Base-by-base conservation (phyloP, 1,139 yeast genomes). In the Lodderomyces pseudojiufengensis region DNA sequence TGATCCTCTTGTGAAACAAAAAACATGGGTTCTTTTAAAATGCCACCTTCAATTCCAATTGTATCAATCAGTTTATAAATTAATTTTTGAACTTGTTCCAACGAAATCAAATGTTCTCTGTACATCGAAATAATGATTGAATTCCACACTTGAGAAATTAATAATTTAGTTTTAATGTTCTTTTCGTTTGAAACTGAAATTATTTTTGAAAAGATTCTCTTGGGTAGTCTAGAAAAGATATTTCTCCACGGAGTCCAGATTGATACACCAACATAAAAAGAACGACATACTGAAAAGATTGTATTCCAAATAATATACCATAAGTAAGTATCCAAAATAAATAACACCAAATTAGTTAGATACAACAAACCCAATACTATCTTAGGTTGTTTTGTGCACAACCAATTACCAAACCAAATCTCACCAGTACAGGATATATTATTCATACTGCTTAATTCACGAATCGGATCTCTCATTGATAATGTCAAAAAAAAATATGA, bases 241-340 rank as follows among this genome's bases (percentile, higher is more conserved):
- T 72, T 75, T 47, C 76, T 63, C 80, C 80, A 74, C 1, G 80
- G 80, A 5, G 79, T 73, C 75, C 77, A 73, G 14, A 74, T 68
- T 1, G 79, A 72, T 10, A 71, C 68, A 1, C 80, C 80, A 38
- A 71, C 60, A 37, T 70, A 65, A 45, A 73, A 69, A 3, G 74
- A 67, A 12, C 73, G 55, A 34, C 69, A 63, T 8, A 73, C 71
- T 0, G 80, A 74, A 43, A 73, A 72, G 0, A 63, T 43, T 2
- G 78, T 69, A 43, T 72, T 75, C 70, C 78, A 73, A 7, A 74
- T 60, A 40, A 75, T 73, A 41, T 72, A 75, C 80, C 80, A 75
- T 24, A 75, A 52, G 44, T 75, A 75, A 1, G 80, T 74, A 43
- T 75, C 80, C 26, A 75, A 61, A 40, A 73, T 71, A 49, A 73